phyloP scores from a whole-genome alignment of 257 asterid species.

The Avicennia marina region DNA sequence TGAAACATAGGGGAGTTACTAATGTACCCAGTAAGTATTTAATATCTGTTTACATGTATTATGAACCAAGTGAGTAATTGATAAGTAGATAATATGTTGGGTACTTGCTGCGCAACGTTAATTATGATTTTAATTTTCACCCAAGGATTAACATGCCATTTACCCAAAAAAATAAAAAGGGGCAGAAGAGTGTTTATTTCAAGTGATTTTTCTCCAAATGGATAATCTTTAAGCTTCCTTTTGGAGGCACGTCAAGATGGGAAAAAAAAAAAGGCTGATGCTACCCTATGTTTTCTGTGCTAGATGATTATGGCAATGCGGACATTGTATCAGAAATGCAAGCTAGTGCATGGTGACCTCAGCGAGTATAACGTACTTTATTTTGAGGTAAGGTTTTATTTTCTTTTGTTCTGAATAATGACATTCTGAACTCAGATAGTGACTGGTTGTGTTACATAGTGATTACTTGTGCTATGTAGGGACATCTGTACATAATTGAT shows the following conservation, averaged over 20 bases:
- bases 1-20: background rate
- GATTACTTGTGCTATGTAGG: constrained; percentile 39
- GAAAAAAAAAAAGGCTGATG: background rate
- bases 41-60: too few species aligned
- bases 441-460: background rate
- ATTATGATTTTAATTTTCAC: too few species aligned
- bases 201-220: too few species aligned
- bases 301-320: constrained; percentile 84
- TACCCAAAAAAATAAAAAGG: too few species aligned
- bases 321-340: constrained; percentile 85
- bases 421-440: background rate
- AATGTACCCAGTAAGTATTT: too few species aligned
- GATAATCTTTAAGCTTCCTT: too few species aligned
- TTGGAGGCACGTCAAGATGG: too few species aligned
- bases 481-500: constrained; percentile 86
- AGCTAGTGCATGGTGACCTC: constrained; percentile 94
- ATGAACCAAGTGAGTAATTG: too few species aligned
- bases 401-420: background rate
- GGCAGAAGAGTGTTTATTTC: too few species aligned
- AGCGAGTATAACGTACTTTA: constrained; percentile 92
- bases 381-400: constrained; percentile 52
- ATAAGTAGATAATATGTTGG: too few species aligned
- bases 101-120: too few species aligned
- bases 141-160: too few species aligned
- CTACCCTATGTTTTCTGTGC: constrained; percentile 7